Conservation (phyloP, 176 grass and related monocot species). For the Pontederia paniculata region DNA sequence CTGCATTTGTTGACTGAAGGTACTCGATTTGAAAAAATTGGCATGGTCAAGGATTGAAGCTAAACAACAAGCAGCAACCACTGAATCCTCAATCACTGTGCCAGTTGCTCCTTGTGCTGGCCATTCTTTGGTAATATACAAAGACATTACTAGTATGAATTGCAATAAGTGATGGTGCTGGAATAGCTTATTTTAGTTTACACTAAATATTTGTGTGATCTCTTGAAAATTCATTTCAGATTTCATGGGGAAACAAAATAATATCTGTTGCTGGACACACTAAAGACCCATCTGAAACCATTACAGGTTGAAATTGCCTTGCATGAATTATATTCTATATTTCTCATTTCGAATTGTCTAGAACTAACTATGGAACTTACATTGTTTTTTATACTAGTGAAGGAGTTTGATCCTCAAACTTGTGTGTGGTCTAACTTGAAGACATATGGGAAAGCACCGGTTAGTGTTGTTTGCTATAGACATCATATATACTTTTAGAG, state of each 20-base stretch:
- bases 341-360: not conserved
- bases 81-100: slow-evolving; percentile 36
- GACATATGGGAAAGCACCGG: slow-evolving; percentile 92
- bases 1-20: slow-evolving; percentile 24
- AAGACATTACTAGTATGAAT: not conserved
- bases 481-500: not conserved
- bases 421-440: slow-evolving; percentile 79
- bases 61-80: slow-evolving; percentile 55
- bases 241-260: slow-evolving; percentile 79
- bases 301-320: slow-evolving; percentile 54
- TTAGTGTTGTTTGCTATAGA: slow-evolving; percentile 28
- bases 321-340: not conserved
- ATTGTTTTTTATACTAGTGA: slow-evolving; percentile 58
- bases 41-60: slow-evolving; percentile 87
- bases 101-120: slow-evolving; percentile 76
- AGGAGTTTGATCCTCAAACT: slow-evolving; percentile 96
- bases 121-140: slow-evolving; percentile 76
- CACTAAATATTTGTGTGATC: not conserved
- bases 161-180: not conserved
- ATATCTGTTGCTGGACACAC: slow-evolving; percentile 83
- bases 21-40: slow-evolving; percentile 82
- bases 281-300: slow-evolving; percentile 78
- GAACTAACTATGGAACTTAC: not conserved
- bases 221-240: slow-evolving; percentile 30
- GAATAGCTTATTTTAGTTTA: not conserved